Evolutionary conservation across 129 eudicot species (phyloP).

Genomic region (Cynara cardunculus): DNA sequence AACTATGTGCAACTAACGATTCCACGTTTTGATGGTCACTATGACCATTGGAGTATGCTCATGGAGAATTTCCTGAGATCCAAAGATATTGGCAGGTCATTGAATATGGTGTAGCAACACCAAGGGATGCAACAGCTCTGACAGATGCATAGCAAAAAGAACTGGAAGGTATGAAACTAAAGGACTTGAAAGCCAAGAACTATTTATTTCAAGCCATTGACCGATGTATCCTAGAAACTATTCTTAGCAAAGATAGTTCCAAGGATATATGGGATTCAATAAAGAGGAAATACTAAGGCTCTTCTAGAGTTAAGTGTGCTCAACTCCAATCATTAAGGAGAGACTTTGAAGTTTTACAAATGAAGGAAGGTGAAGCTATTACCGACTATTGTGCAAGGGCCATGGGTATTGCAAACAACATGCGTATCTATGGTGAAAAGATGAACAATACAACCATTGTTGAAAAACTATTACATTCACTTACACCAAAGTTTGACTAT

Average conservation of each 20-base stretch:
- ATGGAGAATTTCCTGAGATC: no score
- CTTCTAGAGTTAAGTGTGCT: no score
- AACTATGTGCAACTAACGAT: no score
- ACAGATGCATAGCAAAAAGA: not conserved
- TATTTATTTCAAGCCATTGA: no score
- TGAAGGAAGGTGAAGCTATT: not conserved
- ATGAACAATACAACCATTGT: not conserved
- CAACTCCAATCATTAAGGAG: no score
- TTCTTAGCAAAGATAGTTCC: no score
- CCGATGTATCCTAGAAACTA: no score
- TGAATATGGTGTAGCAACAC: not conserved
- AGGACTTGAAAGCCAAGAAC: not conserved
- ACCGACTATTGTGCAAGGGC: not conserved
- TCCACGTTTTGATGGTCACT: no score
- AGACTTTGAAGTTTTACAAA: no score
- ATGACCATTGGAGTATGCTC: no score
- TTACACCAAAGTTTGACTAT: not conserved
- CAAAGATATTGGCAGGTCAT: not conserved
- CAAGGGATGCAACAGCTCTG: not conserved
- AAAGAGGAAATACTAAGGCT: not conserved
- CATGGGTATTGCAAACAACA: not conserved
- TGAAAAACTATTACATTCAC: not conserved
- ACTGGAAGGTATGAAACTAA: not conserved
- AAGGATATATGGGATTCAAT: not conserved
- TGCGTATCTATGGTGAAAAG: no score